phyloP scores from a whole-genome alignment of 163 green algal genomes.

The Chlamydomonas reinhardtii region DNA sequence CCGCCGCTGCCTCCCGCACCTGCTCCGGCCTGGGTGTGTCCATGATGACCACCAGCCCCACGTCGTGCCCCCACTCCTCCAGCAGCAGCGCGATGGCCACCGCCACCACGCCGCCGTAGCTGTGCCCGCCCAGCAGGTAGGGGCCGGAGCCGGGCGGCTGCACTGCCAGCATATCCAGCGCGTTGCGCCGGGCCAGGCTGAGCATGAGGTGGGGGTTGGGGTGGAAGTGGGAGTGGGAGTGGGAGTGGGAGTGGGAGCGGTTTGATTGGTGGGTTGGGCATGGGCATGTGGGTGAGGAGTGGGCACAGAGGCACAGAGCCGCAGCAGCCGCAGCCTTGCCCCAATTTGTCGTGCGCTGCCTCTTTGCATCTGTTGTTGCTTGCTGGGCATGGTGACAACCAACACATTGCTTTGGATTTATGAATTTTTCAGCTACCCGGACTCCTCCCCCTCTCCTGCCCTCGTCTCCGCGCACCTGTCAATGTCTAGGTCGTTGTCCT shows the following conservation, averaged over 20 bases:
- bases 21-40: constrained; percentile 87
- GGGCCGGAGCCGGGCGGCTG: constrained; percentile 80
- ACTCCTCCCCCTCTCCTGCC: too few relatives aligned
- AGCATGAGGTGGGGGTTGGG: background rate
- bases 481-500: constrained; percentile 93
- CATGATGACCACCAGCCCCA: constrained; percentile 91
- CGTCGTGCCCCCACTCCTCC: constrained; percentile 84
- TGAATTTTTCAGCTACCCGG: too few relatives aligned
- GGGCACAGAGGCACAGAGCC: too few relatives aligned
- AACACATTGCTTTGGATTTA: too few relatives aligned
- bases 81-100: constrained; percentile 88
- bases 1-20: background rate
- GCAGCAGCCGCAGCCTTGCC: too few relatives aligned
- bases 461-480: background rate
- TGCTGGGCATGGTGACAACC: too few relatives aligned
- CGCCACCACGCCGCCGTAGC: constrained; percentile 85
- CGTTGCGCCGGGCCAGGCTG: constrained; percentile 81
- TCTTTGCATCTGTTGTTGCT: too few relatives aligned
- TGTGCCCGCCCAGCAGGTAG: constrained; percentile 91
- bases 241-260: background rate
- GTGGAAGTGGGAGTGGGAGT: background rate
- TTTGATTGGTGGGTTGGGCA: background rate
- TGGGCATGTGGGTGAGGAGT: too few relatives aligned
- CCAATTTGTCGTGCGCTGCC: too few relatives aligned
- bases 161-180: constrained; percentile 82